These are phyloP conservation scores for Chamaecyparis obtusa DNA, from an alignment of 75 land plant species.

Conservation along the genomic window DNA sequence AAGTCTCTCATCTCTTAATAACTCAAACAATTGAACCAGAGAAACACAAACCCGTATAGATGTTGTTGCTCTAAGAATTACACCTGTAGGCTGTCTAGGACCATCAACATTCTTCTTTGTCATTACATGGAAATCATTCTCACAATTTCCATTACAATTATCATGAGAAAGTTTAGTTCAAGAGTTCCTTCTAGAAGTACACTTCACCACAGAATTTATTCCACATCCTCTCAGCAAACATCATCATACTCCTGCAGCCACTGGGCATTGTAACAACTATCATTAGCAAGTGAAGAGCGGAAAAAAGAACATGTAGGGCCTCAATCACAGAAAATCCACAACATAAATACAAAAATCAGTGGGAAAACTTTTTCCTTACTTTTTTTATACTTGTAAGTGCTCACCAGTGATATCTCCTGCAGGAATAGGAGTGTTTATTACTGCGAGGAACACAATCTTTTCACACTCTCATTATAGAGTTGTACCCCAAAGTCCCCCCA, in stretches of 20 bases:
- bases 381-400: no score
- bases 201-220: conserved; percentile 51
- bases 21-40: no score
- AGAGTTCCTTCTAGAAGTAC: conserved; percentile 59
- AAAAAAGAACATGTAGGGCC: conserved; percentile 12
- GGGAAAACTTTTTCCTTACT: neutral
- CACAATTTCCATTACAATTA: conserved; percentile 27
- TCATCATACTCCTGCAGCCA: conserved; percentile 74
- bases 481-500: conserved; percentile 83
- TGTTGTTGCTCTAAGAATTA: no score
- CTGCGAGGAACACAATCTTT: conserved; percentile 64
- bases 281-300: neutral
- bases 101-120: conserved; percentile 66
- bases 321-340: neutral
- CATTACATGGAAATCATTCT: conserved; percentile 63
- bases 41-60: no score
- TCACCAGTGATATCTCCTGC: no score
- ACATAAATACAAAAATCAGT: neutral
- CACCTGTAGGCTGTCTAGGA: no score
- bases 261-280: conserved; percentile 59
- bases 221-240: conserved; percentile 81
- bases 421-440: conserved; percentile 49
- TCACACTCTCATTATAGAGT: conserved; percentile 85
- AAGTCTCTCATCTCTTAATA: no score
- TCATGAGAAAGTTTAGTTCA: conserved; percentile 58